Evolutionary conservation across 2,329 filamentous ascomycete species (phyloP).

Genomic region (Phyllosticta capitalensis): DNA sequence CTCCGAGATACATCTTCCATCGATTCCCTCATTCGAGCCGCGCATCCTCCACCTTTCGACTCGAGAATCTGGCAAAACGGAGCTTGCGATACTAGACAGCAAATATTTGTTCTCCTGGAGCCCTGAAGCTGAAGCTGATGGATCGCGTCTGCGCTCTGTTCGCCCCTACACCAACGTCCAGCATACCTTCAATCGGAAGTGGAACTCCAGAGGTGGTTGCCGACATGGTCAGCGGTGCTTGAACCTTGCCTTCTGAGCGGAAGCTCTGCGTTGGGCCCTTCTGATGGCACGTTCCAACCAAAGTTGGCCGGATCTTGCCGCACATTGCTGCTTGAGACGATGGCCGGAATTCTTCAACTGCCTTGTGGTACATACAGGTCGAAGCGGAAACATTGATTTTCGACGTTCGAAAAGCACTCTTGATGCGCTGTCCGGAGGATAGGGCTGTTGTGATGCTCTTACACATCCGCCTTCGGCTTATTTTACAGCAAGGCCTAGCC

Average conservation of each 20-base stretch:
- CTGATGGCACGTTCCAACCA: no score
- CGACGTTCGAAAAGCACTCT: no score
- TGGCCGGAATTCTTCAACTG: no score
- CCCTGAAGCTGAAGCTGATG: background rate
- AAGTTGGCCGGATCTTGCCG: no score
- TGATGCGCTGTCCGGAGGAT: no score
- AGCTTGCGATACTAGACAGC: background rate
- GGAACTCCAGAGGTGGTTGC: background rate
- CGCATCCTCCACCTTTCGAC: background rate
- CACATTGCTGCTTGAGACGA: no score
- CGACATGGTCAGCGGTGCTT: background rate
- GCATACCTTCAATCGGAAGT: background rate
- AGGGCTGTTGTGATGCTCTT: no score
- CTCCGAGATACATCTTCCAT: constrained; percentile 1
- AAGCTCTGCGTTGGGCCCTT: background rate
- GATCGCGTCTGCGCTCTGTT: background rate
- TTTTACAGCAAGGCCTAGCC: no score
- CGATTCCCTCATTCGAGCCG: background rate
- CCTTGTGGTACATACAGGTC: no score
- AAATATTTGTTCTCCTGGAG: background rate
- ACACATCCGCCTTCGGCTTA: no score
- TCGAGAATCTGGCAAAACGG: background rate
- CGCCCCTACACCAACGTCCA: background rate
- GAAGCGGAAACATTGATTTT: no score
- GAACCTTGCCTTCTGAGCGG: background rate